phyloP scores from a whole-genome alignment of 495 filamentous ascomycete genomes.

The Cairneyella variabilis region DNA sequence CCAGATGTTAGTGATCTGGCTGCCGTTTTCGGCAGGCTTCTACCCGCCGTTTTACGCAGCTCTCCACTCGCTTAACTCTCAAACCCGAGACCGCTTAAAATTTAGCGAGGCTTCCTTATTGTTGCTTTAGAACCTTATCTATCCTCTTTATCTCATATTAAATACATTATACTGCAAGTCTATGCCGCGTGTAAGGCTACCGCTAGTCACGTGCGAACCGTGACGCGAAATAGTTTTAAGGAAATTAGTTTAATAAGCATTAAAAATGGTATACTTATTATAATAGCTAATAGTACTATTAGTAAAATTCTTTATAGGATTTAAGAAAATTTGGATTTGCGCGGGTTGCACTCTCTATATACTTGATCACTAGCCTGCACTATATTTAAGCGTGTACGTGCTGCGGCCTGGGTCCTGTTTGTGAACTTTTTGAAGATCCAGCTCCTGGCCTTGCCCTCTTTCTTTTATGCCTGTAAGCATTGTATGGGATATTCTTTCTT shows the following conservation, averaged over 20 bases:
- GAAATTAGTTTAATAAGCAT: conserved; percentile 9
- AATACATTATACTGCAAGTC: no score
- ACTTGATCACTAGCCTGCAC: conserved; percentile 1
- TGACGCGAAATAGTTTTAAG: conserved; percentile 3
- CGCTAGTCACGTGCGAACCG: no score
- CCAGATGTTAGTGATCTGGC: no score
- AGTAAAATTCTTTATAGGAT: conserved; percentile 4
- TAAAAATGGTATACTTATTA: conserved; percentile 11
- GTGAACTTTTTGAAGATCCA: neutral
- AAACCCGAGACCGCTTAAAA: no score
- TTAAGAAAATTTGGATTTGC: conserved; percentile 7
- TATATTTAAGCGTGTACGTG: conserved; percentile 9
- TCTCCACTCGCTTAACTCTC: no score
- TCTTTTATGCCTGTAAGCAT: neutral
- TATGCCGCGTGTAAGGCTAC: no score
- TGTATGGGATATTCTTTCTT: neutral
- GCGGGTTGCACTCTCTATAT: conserved; percentile 6
- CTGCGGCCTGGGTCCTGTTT: neutral
- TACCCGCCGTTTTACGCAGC: no score
- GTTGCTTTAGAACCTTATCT: no score
- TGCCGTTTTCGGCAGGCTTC: no score
- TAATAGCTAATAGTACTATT: conserved; percentile 8
- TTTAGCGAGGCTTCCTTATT: no score
- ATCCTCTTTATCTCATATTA: no score
- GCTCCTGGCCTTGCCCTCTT: neutral